Conservation (phyloP, 1,284 basidiomycete species). For the Moesziomyces antarcticus region DNA sequence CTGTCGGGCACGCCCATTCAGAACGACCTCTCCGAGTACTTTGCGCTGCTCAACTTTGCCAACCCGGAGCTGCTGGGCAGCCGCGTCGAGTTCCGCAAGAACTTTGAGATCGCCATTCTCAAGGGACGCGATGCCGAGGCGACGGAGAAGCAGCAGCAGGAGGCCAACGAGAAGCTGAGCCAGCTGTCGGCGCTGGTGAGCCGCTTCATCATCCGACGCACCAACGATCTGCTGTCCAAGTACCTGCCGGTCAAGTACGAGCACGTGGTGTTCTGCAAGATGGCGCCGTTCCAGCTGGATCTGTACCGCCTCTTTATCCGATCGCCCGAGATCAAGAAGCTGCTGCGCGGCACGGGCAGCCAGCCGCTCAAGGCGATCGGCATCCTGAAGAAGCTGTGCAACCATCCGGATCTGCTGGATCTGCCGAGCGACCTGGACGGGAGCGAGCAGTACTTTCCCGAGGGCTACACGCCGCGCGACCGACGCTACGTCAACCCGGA, state of each 20-base stretch:
- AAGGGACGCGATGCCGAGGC: constrained; percentile 92
- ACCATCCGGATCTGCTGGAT: constrained; percentile 93
- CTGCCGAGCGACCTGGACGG: constrained; percentile 87
- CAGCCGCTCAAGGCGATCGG: constrained; percentile 98
- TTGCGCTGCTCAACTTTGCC: constrained; percentile 93
- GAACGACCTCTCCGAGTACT: constrained; percentile 97
- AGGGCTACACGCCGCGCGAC: constrained; percentile 76
- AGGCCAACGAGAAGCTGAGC: constrained; percentile 90
- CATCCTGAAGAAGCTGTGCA: constrained; percentile 95
- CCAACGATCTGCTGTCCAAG: constrained; percentile 96
- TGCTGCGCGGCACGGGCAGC: constrained; percentile 88
- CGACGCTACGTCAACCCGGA: constrained; percentile 56
- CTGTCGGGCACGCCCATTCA: constrained; percentile 97
- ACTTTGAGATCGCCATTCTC: constrained; percentile 93
- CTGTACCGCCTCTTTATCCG: constrained; percentile 93
- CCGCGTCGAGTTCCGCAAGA: constrained; percentile 92
- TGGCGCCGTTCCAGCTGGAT: constrained; percentile 86
- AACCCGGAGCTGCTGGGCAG: constrained; percentile 95
- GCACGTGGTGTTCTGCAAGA: constrained; percentile 95
- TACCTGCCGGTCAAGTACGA: constrained; percentile 99
- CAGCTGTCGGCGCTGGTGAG: constrained; percentile 90
- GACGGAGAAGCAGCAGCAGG: constrained; percentile 81
- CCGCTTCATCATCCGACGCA: constrained; percentile 96
- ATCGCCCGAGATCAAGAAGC: constrained; percentile 90
- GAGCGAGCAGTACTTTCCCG: constrained; percentile 83